Base-by-base conservation (phyloP, 441 rosid genomes). In the Populus hybrid region DNA sequence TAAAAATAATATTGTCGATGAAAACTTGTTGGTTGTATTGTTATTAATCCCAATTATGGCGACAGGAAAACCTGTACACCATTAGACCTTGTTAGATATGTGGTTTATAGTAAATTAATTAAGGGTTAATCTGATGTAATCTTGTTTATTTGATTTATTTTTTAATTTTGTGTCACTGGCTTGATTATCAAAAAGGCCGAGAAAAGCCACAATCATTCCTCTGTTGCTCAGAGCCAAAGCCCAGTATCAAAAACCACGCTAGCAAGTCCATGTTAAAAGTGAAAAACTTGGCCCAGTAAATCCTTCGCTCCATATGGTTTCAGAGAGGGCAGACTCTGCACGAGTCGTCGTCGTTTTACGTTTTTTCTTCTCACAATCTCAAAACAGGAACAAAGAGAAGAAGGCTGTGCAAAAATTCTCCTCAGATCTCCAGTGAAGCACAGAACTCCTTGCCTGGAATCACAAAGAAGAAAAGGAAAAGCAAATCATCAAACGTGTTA, bases 341-440 rank as follows among this genome's bases (percentile, higher is more conserved):
- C 2, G 21, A 73, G 69, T 23, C 77, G 77, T 76, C 82, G 82
- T 83, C 83, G 82, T 83, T 81, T 80, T 4, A 72, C 66, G 65
- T 29, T 71, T 36, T 68, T 65, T 59, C 74, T 67, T 45, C 70
- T 74, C 76, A 31, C 64, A 9, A 78, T 26, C 26, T 75, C 76
- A 77, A 73, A 66, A 53, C 61, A 36, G 72, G 53, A 26, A 26
- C 26, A 26, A 26, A 26, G 26, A 26, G 26, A 26, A 26, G 26
- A 26, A 20, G 9, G 23, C 50, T 14, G 59, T 5, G 59, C 26
- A 21, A 29, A 53, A 26, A 14, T n/a, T 28, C 33, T 68, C 65
- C 72, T 4, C 82, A 76, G 90, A 84, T 88, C 87, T 78, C 77
- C 63, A 74, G 74, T 76, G 71, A 73, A 77, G 69, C 26, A 53